Base-by-base conservation (phyloP, 2,329 filamentous ascomycete genomes). In the Ophiocordyceps polyrhachis-furcata region DNA sequence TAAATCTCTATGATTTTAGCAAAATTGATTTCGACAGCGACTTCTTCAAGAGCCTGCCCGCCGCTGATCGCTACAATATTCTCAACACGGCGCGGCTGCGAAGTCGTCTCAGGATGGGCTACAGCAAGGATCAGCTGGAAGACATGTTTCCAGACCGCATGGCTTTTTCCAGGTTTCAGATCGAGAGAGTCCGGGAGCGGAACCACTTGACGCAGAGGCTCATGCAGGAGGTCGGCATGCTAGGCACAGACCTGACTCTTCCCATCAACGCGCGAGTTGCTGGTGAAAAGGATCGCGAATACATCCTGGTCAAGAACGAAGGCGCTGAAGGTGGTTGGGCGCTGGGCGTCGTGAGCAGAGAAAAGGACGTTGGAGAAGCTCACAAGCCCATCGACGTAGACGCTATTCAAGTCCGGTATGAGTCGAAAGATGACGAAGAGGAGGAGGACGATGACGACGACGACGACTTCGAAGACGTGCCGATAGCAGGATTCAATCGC, bases 11-110 rank as follows among this genome's bases (percentile, higher is more conserved):
- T 62, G 89, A 96, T 62, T 98, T 98, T 58, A 93, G 84, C 57
- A 96, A 96, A 63, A 98, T 98, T 53, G 91, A 98, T 58, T 98
- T 96, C 55, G 83, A 96, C 51, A 85, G 88, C 51, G 79, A 89
- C 13, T 98, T 98, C 62, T 98, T 98, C 65, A 76, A 83, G 58
- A 94, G 86, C 58, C 63, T 98, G 46, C 91, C 93, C 0, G 72
- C 87, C 1, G 81, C 81, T 2, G 91, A 98, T 65, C 77, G 89
- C 43, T 98, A 98, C 67, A 96, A 96, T 54, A 98, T 98, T 44
- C 65, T 98, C 20, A 98, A 98, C 57, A 91, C 93, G 1, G 91
- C 93, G 2, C 74, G 91, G 49, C 59, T 98, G 49, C 72, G 91
- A 46, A 94, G 86, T 59, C 74, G 91, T 44, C 68, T 98, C 55